Percentiles rank a stretch among this genome's conserved stretches.
Evolutionary conservation across 345 rosid species (phyloP).

Genomic region (Rhodomyrtus tomentosa): DNA sequence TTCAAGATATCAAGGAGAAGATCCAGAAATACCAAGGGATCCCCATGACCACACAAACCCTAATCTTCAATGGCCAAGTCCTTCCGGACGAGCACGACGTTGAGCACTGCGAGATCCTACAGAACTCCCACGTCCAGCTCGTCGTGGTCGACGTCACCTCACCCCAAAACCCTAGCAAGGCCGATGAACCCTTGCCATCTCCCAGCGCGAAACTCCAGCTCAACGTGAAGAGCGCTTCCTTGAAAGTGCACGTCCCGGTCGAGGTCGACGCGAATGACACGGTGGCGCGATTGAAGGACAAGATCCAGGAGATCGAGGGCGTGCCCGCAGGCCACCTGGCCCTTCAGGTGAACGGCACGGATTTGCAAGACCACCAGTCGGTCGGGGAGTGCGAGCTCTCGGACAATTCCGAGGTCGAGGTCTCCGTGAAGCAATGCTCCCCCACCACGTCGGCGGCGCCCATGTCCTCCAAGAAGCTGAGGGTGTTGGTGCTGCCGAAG

Average conservation of each 20-base stretch:
- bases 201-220: constrained; percentile 16
- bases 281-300: constrained; percentile 28
- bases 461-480: constrained; percentile 31
- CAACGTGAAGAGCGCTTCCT: constrained; percentile 21
- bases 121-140: constrained; percentile 54
- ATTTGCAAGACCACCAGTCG: constrained; percentile 21
- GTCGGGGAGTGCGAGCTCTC: constrained; percentile 17
- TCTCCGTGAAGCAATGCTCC: background rate
- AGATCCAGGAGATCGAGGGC: constrained; percentile 26
- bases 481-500: constrained; percentile 43
- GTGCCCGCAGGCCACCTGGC: constrained; percentile 11
- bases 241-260: constrained; percentile 8
- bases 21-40: constrained; percentile 55
- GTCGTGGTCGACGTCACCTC: constrained; percentile 11
- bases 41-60: constrained; percentile 42
- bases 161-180: constrained; percentile 6
- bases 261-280: constrained; percentile 26
- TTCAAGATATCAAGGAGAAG: constrained; percentile 67
- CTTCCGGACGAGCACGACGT: constrained; percentile 54
- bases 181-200: constrained; percentile 14
- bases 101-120: constrained; percentile 43
- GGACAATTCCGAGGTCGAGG: constrained; percentile 26
- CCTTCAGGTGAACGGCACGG: constrained; percentile 16
- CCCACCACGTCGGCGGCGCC: background rate
- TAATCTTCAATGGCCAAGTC: constrained; percentile 48